A percentile compares a stretch with the other conserved stretches of the same genome.
These are phyloP conservation scores for Draba incana DNA, from an alignment of 345 rosid species.

Conservation along the genomic window DNA sequence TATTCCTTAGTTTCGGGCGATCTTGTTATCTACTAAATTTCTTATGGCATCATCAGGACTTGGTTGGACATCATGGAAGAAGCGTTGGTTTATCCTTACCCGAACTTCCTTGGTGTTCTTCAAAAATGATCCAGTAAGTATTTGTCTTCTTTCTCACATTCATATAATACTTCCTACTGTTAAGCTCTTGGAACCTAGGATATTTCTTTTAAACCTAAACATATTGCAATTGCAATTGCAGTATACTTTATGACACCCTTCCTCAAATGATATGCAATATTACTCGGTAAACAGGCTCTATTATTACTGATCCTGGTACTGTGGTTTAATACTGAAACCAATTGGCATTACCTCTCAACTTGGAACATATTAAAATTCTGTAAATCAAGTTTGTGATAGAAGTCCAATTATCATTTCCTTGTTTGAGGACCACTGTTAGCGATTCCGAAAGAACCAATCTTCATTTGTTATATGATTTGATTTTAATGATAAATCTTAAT, in stretches of 20 bases:
- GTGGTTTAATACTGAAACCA: background rate
- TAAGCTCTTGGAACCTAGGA: background rate
- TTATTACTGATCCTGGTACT: background rate
- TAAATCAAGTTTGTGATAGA: background rate
- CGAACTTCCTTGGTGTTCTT: constrained; percentile 95
- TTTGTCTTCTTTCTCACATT: constrained; percentile 2
- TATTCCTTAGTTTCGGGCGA: constrained; percentile 1
- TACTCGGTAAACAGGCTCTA: background rate
- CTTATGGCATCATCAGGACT: constrained; percentile 55
- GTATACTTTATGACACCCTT: constrained; percentile 7
- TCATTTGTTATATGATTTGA: too few relatives aligned
- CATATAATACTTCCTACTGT: background rate
- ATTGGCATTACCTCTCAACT: background rate
- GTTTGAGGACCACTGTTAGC: background rate
- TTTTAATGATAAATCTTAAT: too few relatives aligned
- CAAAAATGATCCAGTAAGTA: constrained; percentile 94
- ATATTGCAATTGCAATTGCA: too few relatives aligned
- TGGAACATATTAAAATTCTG: background rate
- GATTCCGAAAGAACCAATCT: background rate
- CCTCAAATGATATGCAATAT: background rate
- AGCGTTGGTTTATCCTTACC: constrained; percentile 96
- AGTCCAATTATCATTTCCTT: background rate
- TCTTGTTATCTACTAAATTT: background rate
- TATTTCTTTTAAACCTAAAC: background rate
- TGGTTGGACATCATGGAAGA: constrained; percentile 99